A percentile compares a stretch with the other conserved stretches of the same genome.
phyloP scores from a whole-genome alignment of 441 rosid species.

The Erodium texanum region DNA sequence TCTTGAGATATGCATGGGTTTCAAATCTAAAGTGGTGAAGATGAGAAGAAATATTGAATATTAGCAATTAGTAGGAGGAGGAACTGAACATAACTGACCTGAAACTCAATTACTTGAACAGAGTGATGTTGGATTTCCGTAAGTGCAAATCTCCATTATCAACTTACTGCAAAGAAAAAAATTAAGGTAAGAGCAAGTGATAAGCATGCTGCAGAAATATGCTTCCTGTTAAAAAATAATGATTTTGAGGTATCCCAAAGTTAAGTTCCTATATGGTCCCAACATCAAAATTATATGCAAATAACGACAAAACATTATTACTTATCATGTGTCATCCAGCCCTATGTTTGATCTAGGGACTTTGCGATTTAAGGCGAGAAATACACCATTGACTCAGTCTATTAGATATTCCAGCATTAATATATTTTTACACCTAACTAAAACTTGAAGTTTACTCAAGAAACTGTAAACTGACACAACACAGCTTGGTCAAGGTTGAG shows the following conservation, averaged over 20 bases:
- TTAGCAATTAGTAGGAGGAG: slow-evolving; percentile 1
- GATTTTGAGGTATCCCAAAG: neutral
- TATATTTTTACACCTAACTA: neutral
- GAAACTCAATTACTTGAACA: slow-evolving; percentile 24
- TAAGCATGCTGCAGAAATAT: neutral
- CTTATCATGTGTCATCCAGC: neutral
- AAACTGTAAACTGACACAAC: neutral
- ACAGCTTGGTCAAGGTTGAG: slow-evolving; percentile 2
- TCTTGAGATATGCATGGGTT: slow-evolving; percentile 34
- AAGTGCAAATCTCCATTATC: slow-evolving; percentile 16
- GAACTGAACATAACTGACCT: slow-evolving; percentile 18
- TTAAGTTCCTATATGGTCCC: neutral
- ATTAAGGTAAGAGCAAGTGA: neutral
- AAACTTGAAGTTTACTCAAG: slow-evolving; percentile 1
- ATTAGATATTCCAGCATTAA: neutral
- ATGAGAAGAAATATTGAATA: slow-evolving; percentile 35
- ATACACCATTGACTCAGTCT: neutral
- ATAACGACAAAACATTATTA: neutral
- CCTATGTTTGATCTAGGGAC: neutral
- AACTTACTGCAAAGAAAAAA: slow-evolving; percentile 7
- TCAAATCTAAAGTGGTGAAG: slow-evolving; percentile 25
- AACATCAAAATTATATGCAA: neutral
- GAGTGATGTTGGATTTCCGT: slow-evolving; percentile 35
- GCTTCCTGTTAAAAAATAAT: neutral
- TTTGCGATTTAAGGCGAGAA: neutral